Conservation (phyloP, 257 asterid genomes). For the Nyctanthes arbortristis region DNA sequence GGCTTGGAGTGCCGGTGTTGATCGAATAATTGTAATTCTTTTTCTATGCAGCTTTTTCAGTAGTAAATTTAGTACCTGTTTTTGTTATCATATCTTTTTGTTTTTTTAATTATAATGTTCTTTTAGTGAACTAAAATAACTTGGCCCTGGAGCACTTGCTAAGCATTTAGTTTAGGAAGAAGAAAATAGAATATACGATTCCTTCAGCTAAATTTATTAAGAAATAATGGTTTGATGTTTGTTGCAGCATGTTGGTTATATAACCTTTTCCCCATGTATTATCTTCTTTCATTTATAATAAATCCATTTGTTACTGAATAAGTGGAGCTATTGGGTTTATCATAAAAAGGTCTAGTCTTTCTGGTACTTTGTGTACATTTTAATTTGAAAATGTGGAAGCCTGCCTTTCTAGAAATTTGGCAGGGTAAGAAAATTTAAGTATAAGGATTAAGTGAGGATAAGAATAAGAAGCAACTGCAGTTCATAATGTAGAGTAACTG, state of each 20-base stretch:
- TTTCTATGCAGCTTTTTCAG: background rate
- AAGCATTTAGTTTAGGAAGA: background rate
- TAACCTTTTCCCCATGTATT: background rate
- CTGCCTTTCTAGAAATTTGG: background rate
- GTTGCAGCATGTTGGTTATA: background rate
- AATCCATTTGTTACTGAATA: background rate
- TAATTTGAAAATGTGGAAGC: background rate
- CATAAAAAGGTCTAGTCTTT: background rate
- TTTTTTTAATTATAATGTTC: background rate
- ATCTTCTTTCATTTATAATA: too few species aligned
- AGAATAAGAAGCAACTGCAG: background rate
- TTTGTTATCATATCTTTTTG: too few species aligned
- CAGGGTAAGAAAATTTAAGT: background rate
- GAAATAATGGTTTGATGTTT: background rate
- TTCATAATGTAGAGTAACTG: background rate
- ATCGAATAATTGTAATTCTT: constrained; percentile 69
- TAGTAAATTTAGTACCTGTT: constrained; percentile 8
- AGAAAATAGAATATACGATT: too few species aligned
- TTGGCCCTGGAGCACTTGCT: background rate
- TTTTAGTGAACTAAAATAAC: background rate
- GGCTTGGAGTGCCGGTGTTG: constrained; percentile 97
- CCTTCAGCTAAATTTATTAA: background rate
- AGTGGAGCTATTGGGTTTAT: background rate
- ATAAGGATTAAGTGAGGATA: background rate
- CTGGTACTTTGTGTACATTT: background rate